Conservation (phyloP, 345 rosid species). For the Iberis pinnata region DNA sequence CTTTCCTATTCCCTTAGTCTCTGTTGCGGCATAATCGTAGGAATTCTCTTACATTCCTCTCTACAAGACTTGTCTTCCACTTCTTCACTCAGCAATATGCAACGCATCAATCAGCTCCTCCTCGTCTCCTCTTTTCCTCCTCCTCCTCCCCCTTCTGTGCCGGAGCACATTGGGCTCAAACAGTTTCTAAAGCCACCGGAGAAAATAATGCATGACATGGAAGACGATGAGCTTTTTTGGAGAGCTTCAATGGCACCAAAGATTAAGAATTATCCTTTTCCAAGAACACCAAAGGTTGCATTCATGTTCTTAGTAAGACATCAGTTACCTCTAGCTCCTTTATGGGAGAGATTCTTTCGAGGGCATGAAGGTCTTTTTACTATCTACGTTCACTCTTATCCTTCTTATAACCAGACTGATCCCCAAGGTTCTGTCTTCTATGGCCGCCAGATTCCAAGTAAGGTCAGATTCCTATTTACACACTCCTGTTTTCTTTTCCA, state of each 20-base stretch:
- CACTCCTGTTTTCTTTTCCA: neutral
- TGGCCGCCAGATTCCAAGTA: constrained; percentile 67
- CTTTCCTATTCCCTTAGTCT: constrained; percentile 44
- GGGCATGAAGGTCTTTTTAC: constrained; percentile 57
- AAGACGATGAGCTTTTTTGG: constrained; percentile 64
- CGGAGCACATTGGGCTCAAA: constrained; percentile 21
- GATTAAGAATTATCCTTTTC: constrained; percentile 36
- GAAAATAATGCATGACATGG: constrained; percentile 51
- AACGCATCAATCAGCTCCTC: constrained; percentile 14
- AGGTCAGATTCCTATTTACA: constrained; percentile 39
- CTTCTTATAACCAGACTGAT: constrained; percentile 39
- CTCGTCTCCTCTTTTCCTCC: constrained; percentile 17
- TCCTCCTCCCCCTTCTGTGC: neutral
- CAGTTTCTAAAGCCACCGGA: constrained; percentile 41
- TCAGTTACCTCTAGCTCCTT: constrained; percentile 55
- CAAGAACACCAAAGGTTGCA: constrained; percentile 58
- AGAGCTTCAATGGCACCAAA: constrained; percentile 55
- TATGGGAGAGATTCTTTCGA: constrained; percentile 77
- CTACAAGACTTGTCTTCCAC: constrained; percentile 32
- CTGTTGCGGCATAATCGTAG: constrained; percentile 47
- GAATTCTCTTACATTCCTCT: constrained; percentile 44
- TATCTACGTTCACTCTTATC: constrained; percentile 63
- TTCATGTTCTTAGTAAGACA: constrained; percentile 81
- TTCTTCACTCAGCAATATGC: constrained; percentile 26
- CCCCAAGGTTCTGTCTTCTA: constrained; percentile 46